Evolutionary conservation across 108 stramenopile species (phyloP).

Genomic region (Stephanodiscus triporus): DNA sequence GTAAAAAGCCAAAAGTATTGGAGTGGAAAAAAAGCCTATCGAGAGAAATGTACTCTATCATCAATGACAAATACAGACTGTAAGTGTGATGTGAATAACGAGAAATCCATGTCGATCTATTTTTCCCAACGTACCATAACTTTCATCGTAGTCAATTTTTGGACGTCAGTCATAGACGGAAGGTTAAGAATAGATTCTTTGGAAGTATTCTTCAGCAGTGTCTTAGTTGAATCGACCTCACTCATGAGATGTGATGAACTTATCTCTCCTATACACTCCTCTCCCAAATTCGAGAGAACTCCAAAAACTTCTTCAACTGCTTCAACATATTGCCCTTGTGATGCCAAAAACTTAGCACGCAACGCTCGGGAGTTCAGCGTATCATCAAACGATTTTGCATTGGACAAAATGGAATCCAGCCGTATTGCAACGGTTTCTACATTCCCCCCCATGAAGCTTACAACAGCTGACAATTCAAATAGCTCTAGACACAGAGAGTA

Average conservation of each 20-base stretch:
- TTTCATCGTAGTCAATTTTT: not conserved
- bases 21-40: not conserved
- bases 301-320: not conserved
- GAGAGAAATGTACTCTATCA: too few relatives aligned
- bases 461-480: constrained; percentile 7
- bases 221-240: not conserved
- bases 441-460: not conserved
- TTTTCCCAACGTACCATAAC: not conserved
- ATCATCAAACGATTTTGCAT: constrained; percentile 1
- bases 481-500: constrained; percentile 11
- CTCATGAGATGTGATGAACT: not conserved
- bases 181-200: not conserved
- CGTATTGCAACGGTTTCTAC: not conserved
- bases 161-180: not conserved
- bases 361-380: not conserved
- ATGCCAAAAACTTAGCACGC: not conserved
- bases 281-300: not conserved
- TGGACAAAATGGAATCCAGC: not conserved
- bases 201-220: not conserved
- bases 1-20: not conserved
- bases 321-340: not conserved
- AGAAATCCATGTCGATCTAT: too few relatives aligned
- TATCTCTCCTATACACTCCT: not conserved
- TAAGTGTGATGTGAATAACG: not conserved
- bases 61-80: not conserved